phyloP scores from a whole-genome alignment of 495 filamentous ascomycete genomes.

The Mycothermus thermophilus region DNA sequence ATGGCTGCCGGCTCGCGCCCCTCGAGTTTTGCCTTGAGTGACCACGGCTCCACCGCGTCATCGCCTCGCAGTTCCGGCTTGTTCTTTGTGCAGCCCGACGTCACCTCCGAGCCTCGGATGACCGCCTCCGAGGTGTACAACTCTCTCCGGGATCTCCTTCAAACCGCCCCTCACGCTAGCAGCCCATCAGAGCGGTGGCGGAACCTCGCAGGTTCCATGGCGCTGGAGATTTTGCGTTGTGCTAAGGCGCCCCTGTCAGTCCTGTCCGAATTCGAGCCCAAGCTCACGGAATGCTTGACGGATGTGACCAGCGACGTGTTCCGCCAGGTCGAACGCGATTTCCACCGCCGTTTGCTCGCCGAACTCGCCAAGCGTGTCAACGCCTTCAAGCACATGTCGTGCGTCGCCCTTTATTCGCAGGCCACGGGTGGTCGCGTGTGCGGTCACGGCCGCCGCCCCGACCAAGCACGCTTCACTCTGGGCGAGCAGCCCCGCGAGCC shows the following conservation, averaged over 20 bases:
- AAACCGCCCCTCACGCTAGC: slow-evolving; percentile 23
- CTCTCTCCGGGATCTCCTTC: slow-evolving; percentile 32
- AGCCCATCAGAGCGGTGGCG: slow-evolving; percentile 27
- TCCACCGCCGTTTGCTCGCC: slow-evolving; percentile 27
- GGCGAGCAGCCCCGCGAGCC: slow-evolving; percentile 21
- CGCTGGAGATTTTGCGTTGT: slow-evolving; percentile 39
- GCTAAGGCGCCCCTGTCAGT: slow-evolving; percentile 29
- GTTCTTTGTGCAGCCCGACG: slow-evolving; percentile 18
- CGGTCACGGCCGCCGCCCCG: not conserved
- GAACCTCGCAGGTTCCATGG: slow-evolving; percentile 28
- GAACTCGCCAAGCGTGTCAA: slow-evolving; percentile 32
- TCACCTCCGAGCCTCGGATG: slow-evolving; percentile 19
- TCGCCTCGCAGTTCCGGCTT: slow-evolving; percentile 32
- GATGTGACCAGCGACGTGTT: slow-evolving; percentile 22
- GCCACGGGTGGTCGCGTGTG: slow-evolving; percentile 29
- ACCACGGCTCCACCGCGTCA: slow-evolving; percentile 27
- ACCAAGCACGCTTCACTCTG: slow-evolving; percentile 11
- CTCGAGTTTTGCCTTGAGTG: slow-evolving; percentile 31
- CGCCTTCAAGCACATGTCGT: slow-evolving; percentile 36
- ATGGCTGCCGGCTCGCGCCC: slow-evolving; percentile 25
- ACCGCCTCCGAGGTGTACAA: slow-evolving; percentile 25
- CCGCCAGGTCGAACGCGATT: slow-evolving; percentile 26
- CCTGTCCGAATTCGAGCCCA: slow-evolving; percentile 32
- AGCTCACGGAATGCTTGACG: slow-evolving; percentile 22
- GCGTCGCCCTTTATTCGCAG: slow-evolving; percentile 37